Conservation (phyloP, 306 rosid species). For the apple (Malus domestica) region DNA sequence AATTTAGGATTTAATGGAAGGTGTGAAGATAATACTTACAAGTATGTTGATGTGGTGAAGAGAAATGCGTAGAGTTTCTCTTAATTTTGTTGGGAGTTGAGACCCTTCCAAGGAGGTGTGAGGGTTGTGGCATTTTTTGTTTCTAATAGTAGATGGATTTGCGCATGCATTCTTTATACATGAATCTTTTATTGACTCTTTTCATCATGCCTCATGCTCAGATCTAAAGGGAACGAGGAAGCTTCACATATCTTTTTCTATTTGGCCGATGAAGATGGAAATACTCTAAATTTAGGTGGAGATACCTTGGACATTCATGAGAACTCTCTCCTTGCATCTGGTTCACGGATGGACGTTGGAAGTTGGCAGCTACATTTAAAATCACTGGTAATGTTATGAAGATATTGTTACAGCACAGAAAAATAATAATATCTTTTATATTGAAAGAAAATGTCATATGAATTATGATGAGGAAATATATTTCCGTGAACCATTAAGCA, state of each 20-base stretch:
- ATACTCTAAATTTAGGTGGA: slow-evolving; percentile 42
- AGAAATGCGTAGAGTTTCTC: background rate
- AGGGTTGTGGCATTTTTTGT: background rate
- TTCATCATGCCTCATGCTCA: slow-evolving; percentile 33
- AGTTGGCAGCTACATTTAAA: slow-evolving; percentile 90
- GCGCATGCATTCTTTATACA: background rate
- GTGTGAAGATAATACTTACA: background rate
- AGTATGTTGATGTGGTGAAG: background rate
- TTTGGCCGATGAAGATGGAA: slow-evolving; percentile 83
- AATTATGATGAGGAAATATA: background rate
- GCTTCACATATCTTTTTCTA: slow-evolving; percentile 76
- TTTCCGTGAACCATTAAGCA: background rate
- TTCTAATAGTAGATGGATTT: background rate
- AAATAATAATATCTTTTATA: background rate
- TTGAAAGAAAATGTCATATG: background rate
- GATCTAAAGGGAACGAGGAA: slow-evolving; percentile 49
- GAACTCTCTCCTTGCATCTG: slow-evolving; percentile 64
- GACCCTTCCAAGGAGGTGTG: background rate
- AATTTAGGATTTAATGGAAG: background rate
- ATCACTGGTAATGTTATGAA: slow-evolving; percentile 56
- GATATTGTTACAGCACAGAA: slow-evolving; percentile 1
- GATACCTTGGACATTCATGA: slow-evolving; percentile 38
- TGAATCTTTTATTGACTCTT: slow-evolving; percentile 1
- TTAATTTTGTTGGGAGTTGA: background rate
- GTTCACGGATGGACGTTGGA: slow-evolving; percentile 76